These are phyloP conservation scores for Neofusicoccum ribis DNA, from an alignment of 2,329 filamentous ascomycete genomes.

Conservation along the genomic window DNA sequence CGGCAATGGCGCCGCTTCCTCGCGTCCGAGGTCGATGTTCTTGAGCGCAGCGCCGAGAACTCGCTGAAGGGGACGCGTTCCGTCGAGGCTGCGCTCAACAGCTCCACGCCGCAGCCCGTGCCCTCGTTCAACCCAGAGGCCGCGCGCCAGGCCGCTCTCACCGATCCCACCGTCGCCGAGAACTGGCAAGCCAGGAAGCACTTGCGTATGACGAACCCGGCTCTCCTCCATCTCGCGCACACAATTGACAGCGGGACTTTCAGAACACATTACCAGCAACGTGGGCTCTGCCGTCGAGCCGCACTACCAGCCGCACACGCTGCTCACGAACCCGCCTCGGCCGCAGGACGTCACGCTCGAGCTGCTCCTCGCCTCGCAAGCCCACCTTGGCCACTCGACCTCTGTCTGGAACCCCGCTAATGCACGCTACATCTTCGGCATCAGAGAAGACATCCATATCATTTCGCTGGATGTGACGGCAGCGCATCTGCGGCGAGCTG, in stretches of 20 bases:
- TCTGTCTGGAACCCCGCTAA: slow-evolving; percentile 94
- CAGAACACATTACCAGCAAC: slow-evolving; percentile 36
- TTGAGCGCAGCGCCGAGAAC: slow-evolving; percentile 34
- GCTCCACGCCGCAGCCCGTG: slow-evolving; percentile 22
- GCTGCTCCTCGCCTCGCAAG: slow-evolving; percentile 61
- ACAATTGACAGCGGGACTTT: neutral
- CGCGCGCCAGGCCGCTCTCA: slow-evolving; percentile 22
- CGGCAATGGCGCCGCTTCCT: slow-evolving; percentile 31
- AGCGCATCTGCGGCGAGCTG: slow-evolving; percentile 85
- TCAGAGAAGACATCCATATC: slow-evolving; percentile 85
- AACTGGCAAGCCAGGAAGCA: slow-evolving; percentile 46
- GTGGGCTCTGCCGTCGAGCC: slow-evolving; percentile 44
- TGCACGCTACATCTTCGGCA: slow-evolving; percentile 89
- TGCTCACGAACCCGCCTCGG: slow-evolving; percentile 71
- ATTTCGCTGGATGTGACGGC: slow-evolving; percentile 89
- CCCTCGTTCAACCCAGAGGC: slow-evolving; percentile 27
- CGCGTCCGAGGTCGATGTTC: slow-evolving; percentile 34
- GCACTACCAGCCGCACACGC: slow-evolving; percentile 65
- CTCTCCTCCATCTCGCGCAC: neutral
- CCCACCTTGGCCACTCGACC: slow-evolving; percentile 71
- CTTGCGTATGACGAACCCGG: slow-evolving; percentile 32
- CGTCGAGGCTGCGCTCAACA: slow-evolving; percentile 38
- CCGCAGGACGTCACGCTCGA: slow-evolving; percentile 85
- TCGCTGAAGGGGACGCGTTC: slow-evolving; percentile 31
- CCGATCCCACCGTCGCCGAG: slow-evolving; percentile 33